Evolutionary conservation across 768 basidiomycete species (phyloP).

Genomic region (Lentinula sp.): DNA sequence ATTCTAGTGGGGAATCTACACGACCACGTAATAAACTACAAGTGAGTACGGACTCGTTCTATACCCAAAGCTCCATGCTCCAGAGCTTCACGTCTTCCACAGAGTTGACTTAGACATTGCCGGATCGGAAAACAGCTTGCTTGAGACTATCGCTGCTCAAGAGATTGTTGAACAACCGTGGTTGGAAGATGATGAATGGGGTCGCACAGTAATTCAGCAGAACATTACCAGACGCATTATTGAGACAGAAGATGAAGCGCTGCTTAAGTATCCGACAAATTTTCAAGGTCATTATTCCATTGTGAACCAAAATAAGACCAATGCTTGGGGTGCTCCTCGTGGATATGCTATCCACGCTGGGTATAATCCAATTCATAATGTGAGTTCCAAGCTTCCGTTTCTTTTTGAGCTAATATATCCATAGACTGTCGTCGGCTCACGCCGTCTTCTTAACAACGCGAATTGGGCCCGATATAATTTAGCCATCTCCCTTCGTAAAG

Average conservation of each 20-base stretch:
- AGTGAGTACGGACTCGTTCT: constrained; percentile 19
- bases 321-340: constrained; percentile 50
- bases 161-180: constrained; percentile 47
- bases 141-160: constrained; percentile 42
- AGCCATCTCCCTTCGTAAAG: constrained; percentile 52
- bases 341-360: constrained; percentile 63
- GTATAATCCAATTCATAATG: constrained; percentile 45
- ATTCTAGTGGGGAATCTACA: constrained; percentile 55
- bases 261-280: constrained; percentile 46
- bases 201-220: constrained; percentile 46
- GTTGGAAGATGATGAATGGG: constrained; percentile 60
- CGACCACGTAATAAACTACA: constrained; percentile 64
- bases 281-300: constrained; percentile 53
- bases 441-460: constrained; percentile 53
- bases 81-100: background rate
- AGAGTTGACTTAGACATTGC: constrained; percentile 62
- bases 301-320: constrained; percentile 46
- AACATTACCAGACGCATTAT: constrained; percentile 42
- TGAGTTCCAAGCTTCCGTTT: constrained; percentile 16
- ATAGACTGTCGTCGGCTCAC: constrained; percentile 53
- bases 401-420: background rate
- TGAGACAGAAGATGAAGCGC: constrained; percentile 42
- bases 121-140: constrained; percentile 51
- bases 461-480: constrained; percentile 65
- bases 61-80: background rate